Evolutionary conservation across 441 rosid species (phyloP), one percentile per base, ranked within the genome.

Genomic region (Adansonia rubrostipa): DNA sequence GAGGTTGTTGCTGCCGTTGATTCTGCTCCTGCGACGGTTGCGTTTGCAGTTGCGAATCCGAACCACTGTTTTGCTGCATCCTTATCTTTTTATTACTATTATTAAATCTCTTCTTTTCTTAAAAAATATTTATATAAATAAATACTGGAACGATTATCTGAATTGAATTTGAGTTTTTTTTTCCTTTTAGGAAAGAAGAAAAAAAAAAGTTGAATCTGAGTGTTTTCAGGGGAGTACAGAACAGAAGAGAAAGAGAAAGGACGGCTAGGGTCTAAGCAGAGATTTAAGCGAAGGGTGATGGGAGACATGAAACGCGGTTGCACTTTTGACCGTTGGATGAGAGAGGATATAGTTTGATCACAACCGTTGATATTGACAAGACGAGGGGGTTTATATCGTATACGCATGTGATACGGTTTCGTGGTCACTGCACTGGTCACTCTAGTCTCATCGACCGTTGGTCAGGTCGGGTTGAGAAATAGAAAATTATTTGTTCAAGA

Each of bases 1-100:
- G 90, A 6, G 54, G 78, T 84, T 76, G 74, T 28, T 84, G 87
- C 71, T 82, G 86, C 71, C 82, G 86, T 57, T 80, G 88, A 77
- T 57, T 79, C 66, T 78, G 79, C 53, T 77, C 79, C 76, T 83
- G 81, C 66, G 74, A 82, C 17, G 71, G 79, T 72, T 80, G 84
- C 64, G 93, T 83, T 72, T 90, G 84, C 73, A 83, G 79, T 74
- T 80, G 84, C 67, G 94, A 85, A 74, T 92, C 93, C 48, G 92
- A 82, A 75, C 87, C 84, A 80, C 82, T 84, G 19, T 92, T 81
- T 85, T 92, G 93, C 90, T 33, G 75, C 92, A 85, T 84, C 89
- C 78, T 87, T 84, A 75, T 81, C 71, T 57, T 44, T 53, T 36
- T 67, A 56, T 58, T 51, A 36, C 9, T 42, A 20, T 17, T 19